These are phyloP conservation scores for Fusarium gaditjirri DNA, from an alignment of 2,329 filamentous ascomycete species.

Conservation along the genomic window DNA sequence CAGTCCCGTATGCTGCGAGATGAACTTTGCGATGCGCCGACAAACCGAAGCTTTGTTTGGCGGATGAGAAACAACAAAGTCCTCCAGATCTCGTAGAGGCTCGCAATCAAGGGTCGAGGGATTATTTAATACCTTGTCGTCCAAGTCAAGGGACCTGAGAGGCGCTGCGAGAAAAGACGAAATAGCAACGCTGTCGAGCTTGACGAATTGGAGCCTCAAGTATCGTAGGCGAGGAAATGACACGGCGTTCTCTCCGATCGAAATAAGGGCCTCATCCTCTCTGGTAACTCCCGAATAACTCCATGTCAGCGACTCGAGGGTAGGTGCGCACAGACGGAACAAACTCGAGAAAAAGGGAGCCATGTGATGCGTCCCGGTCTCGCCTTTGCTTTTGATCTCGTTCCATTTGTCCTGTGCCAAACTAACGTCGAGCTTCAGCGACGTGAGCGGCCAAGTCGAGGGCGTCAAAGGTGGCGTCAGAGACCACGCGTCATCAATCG, in stretches of 20 bases:
- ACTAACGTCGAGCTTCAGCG: background rate
- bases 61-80: background rate
- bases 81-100: background rate
- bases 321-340: slow-evolving; percentile 7
- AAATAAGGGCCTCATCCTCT: background rate
- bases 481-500: background rate
- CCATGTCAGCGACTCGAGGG: slow-evolving; percentile 21
- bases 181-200: background rate
- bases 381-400: accelerated
- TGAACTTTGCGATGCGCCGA: background rate
- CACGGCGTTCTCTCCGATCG: background rate
- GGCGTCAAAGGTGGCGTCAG: background rate
- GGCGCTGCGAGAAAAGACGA: slow-evolving; percentile 5
- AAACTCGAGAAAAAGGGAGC: background rate
- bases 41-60: accelerated
- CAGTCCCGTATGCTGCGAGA: background rate
- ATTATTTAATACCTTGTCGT: accelerated
- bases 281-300: background rate
- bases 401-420: too few species aligned
- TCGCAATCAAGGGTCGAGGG: background rate
- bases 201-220: background rate
- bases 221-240: slow-evolving; percentile 4
- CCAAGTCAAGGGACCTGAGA: slow-evolving; percentile 2
- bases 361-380: background rate
- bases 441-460: background rate